Evolutionary conservation across 257 asterid genomes (phyloP).

Genomic region (Solanum bukasovii): DNA sequence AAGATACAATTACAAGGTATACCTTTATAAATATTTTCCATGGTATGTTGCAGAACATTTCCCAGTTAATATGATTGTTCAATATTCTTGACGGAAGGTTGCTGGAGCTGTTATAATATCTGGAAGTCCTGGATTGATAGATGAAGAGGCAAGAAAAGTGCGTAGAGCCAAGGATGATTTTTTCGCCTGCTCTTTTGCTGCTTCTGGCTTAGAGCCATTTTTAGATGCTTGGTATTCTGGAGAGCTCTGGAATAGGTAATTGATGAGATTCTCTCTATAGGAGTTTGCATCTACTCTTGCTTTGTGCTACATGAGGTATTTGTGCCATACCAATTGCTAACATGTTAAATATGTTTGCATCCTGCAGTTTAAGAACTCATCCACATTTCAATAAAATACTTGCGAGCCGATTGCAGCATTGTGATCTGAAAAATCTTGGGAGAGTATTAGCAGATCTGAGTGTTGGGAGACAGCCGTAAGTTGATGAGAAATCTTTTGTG

Average conservation of each 20-base stretch:
- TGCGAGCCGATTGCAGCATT: conserved; percentile 51
- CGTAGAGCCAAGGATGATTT: conserved; percentile 81
- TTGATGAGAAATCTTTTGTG: not conserved
- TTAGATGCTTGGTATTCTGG: conserved; percentile 76
- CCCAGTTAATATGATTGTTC: not conserved
- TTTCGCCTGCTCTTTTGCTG: conserved; percentile 55
- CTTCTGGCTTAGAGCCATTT: conserved; percentile 61
- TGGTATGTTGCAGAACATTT: not conserved
- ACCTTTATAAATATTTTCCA: not conserved
- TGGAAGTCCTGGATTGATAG: conserved; percentile 84
- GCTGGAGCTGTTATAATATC: conserved; percentile 76
- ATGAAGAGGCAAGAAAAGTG: conserved; percentile 41
- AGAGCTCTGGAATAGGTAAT: conserved; percentile 79
- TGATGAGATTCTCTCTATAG: not conserved
- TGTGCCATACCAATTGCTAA: not conserved
- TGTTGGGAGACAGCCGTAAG: conserved; percentile 91
- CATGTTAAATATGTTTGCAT: not conserved
- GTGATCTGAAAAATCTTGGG: conserved; percentile 58
- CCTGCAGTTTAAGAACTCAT: conserved; percentile 69
- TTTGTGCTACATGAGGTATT: not conserved
- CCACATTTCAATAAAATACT: conserved; percentile 52
- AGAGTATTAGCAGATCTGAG: conserved; percentile 59
- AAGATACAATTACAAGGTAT: conserved; percentile 56
- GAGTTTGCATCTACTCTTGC: not conserved
- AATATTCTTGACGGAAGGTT: conserved; percentile 28